phyloP scores from a whole-genome alignment of 208 protist genomes.

The Wallacemonas collosoma region DNA sequence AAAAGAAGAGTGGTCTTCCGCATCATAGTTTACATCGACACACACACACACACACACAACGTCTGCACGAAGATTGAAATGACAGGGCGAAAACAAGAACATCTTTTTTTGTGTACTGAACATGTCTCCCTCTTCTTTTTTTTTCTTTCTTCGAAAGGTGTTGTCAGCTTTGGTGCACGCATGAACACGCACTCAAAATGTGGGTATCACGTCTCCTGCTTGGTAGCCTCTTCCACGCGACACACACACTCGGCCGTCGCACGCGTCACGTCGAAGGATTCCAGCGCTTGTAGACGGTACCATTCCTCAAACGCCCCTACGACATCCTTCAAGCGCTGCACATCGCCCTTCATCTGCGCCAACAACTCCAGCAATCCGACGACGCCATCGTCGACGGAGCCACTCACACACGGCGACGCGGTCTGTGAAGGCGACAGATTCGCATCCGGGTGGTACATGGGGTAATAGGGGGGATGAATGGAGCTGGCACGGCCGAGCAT shows the following conservation, averaged over 20 bases:
- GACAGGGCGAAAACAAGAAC: too few species aligned
- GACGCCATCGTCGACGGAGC: not conserved
- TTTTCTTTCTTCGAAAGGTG: too few species aligned
- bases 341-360: constrained; percentile 33
- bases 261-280: constrained; percentile 40
- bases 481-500: constrained; percentile 10
- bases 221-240: not conserved
- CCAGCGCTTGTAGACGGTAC: constrained; percentile 71
- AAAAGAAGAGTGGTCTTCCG: too few species aligned
- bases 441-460: not conserved
- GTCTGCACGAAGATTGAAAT: too few species aligned
- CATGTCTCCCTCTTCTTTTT: too few species aligned
- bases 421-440: not conserved
- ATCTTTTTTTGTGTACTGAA: too few species aligned
- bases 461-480: constrained; percentile 11
- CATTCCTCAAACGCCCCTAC: constrained; percentile 76
- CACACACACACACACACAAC: too few species aligned
- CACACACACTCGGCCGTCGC: not conserved
- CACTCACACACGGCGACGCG: not conserved
- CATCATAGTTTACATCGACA: too few species aligned
- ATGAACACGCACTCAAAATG: too few species aligned
- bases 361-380: constrained; percentile 46
- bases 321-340: constrained; percentile 45
- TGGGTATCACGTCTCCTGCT: too few species aligned
- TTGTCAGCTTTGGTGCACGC: too few species aligned